Evolutionary conservation across 2,329 filamentous ascomycete genomes (phyloP), one percentile per base, ranked within the genome.

Genomic region (Annulohypoxylon truncatum): DNA sequence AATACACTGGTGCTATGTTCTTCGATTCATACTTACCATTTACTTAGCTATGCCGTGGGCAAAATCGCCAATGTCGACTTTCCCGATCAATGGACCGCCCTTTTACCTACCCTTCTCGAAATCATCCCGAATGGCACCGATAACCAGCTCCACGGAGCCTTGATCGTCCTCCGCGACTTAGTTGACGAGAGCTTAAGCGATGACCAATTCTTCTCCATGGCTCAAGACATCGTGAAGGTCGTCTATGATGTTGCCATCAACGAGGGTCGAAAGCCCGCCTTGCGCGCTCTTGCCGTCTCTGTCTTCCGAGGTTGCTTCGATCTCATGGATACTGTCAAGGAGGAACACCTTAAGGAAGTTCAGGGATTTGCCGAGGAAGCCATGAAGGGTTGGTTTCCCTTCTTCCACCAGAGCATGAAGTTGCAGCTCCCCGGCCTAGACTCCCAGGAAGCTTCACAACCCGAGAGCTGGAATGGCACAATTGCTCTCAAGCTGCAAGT

Each of bases 61-160:
- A 98, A 97, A 82, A 97, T 99, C 72, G 96, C 96, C 61, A 91
- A 90, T 69, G 88, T 90, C 75, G 96, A 99, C 82, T 98, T 97
- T 77, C 96, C 96, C 56, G 93, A 97, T 65, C 87, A 94, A 74
- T 99, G 96, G 96, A 93, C 94, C n/a, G 87, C 88, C 71, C 87
- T 99, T 44, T 88, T 99, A 28, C 92, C 93, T 20, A 87, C 89
- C 31, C 84, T 98, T 42, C 87, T 99, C 66, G 87, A 87, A 44
- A 85, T 94, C 53, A 92, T 98, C 74, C 88, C 91, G 57, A 87
- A 84, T 56, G 93, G 92, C 66, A 89, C 84, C 68, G 93, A 97
- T 74, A 82, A 84, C 48, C 94, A 97, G 77, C 83, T 97, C 52
- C 94, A 97, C 77, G 96, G 96, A 55, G 92, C 95, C 7, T 84